Evolutionary conservation across 2,329 filamentous ascomycete genomes (phyloP), one percentile per base, ranked within the genome.

Genomic region (Rasamsonia emersonii): DNA sequence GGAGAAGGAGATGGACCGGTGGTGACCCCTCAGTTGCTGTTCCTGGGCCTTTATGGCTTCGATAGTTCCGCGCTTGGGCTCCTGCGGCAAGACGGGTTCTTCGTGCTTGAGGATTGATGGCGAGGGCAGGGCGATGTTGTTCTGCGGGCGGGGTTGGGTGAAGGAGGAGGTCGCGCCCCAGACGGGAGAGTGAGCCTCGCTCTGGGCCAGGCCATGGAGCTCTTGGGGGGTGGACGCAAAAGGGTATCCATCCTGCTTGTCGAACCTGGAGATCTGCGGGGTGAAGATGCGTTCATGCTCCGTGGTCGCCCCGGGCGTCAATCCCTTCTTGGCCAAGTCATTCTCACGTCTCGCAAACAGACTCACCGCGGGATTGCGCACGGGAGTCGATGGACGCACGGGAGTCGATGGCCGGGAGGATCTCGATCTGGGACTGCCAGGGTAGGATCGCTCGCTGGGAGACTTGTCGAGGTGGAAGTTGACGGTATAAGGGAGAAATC

Each of bases 401-500:
- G 16, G 36, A 27, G 24, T 27, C 33, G 20, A 9, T 8, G n/a
- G 17, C 15, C 27, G 25, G 8, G 28, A 3, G 2, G 29, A 36
- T 28, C 30, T 38, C 15, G 35, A 38, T 24, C 32, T 48, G 43
- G 51, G 35, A 34, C 49, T 39, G 44, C 47, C 40, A 46, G 48
- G 45, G 53, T 36, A 43, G 28, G 33, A 33, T 43, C 28, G 30
- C 43, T 44, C n/a, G 39, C 35, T 28, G 41, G 50, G 42, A 31
- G 54, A 15, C 39, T 36, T 31, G 54, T 43, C 47, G 54, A 38
- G 51, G 52, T 79, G 79, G 58, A 96, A 96, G 58, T 93, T 79
- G 50, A 94, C 71, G 24, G 89, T 96, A 58, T 93, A 88, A 19
- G 89, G 89, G 20, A 95, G 74, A 55, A 94, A 94, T 36, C 88